These are phyloP conservation scores for Quercus lobata DNA, from an alignment of 331 rosid species.

Conservation along the genomic window DNA sequence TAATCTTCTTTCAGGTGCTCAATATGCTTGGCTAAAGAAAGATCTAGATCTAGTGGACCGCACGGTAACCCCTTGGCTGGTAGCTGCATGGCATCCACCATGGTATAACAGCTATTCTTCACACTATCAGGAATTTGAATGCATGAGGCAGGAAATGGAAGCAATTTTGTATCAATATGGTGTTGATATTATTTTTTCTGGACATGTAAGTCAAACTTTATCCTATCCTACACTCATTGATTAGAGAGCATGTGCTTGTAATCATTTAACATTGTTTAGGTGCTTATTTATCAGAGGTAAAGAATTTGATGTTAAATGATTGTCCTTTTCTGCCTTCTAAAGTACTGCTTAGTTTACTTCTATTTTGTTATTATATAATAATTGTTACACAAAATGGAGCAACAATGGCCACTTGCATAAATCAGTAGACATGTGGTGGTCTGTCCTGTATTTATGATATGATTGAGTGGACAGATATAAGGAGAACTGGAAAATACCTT, in stretches of 20 bases:
- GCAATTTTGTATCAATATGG: conserved; percentile 52
- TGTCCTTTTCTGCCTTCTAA: background rate
- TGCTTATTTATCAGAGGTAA: background rate
- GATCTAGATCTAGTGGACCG: conserved; percentile 55
- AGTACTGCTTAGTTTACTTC: background rate
- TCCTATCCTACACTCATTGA: background rate
- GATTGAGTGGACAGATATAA: background rate
- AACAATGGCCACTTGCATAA: too few relatives aligned
- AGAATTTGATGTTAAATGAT: background rate
- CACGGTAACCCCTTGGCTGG: conserved; percentile 76
- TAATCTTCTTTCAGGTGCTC: conserved; percentile 59
- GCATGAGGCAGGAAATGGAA: conserved; percentile 93
- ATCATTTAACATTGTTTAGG: background rate
- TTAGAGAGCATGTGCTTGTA: background rate
- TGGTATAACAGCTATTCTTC: conserved; percentile 95
- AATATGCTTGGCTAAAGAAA: conserved; percentile 71
- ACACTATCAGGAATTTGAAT: conserved; percentile 92
- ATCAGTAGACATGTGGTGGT: too few relatives aligned
- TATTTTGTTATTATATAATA: background rate
- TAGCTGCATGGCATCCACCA: conserved; percentile 90
- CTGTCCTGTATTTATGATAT: too few relatives aligned
- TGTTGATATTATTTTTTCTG: conserved; percentile 70
- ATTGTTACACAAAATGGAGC: too few relatives aligned
- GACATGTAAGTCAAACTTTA: conserved; percentile 66
- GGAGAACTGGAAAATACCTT: background rate